These are phyloP conservation scores for Candida pini DNA, from an alignment of 805 yeast genomes.

Conservation along the genomic window DNA sequence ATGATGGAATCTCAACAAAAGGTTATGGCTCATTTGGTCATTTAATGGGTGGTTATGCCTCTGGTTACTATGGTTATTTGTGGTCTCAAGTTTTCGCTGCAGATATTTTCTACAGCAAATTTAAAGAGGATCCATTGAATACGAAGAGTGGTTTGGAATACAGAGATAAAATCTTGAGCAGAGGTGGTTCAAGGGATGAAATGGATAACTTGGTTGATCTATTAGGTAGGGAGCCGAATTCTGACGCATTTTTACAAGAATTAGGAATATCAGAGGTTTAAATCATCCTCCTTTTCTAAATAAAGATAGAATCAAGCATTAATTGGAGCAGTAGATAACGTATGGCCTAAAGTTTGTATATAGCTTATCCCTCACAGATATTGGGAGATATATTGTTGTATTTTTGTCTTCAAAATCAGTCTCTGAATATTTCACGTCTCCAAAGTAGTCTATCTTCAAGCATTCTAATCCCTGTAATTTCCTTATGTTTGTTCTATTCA, in stretches of 20 bases:
- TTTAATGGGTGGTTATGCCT: slow-evolving; percentile 78
- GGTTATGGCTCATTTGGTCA: slow-evolving; percentile 80
- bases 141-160: slow-evolving; percentile 56
- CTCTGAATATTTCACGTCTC: no score
- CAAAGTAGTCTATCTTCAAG: no score
- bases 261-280: slow-evolving; percentile 37
- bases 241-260: slow-evolving; percentile 67
- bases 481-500: no score
- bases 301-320: neutral
- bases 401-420: no score
- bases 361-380: neutral
- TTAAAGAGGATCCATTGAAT: slow-evolving; percentile 64
- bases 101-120: slow-evolving; percentile 70
- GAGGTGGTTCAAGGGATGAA: slow-evolving; percentile 73
- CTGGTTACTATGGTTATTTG: slow-evolving; percentile 82
- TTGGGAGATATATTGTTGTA: neutral
- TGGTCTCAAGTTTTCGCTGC: slow-evolving; percentile 85
- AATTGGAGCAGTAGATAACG: no score
- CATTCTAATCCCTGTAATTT: no score
- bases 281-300: no score
- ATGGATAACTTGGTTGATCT: slow-evolving; percentile 57
- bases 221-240: slow-evolving; percentile 71
- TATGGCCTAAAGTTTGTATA: no score
- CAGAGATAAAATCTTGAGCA: slow-evolving; percentile 60
- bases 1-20: slow-evolving; percentile 49